Percentiles rank a stretch among this genome's conserved stretches.
phyloP scores from a whole-genome alignment of 345 rosid genomes.

The Cardamine chenopodiifolia region DNA sequence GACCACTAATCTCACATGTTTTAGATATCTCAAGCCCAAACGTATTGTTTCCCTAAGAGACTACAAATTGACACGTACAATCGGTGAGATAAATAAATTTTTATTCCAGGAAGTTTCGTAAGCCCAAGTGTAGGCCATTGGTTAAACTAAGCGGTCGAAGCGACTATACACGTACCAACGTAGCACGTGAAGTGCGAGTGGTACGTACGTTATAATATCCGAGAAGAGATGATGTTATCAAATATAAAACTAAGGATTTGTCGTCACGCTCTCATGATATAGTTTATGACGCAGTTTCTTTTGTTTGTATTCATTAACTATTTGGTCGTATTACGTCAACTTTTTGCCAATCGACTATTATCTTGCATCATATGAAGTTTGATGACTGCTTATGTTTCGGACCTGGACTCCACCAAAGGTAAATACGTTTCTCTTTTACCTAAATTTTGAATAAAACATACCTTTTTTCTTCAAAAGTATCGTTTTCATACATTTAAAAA shows the following conservation, averaged over 20 bases:
- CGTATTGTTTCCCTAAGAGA: not conserved
- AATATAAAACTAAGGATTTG: slow-evolving; percentile 14
- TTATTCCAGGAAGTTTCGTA: not conserved
- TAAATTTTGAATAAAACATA: not conserved
- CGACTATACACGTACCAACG: not conserved
- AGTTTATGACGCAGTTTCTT: not conserved
- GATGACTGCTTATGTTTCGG: not conserved
- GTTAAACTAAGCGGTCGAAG: slow-evolving; percentile 12
- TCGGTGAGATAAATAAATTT: not conserved
- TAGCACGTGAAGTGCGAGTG: slow-evolving; percentile 26
- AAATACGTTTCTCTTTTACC: not conserved
- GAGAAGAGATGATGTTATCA: not conserved
- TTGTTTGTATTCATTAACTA: not conserved
- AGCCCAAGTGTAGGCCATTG: slow-evolving; percentile 10
- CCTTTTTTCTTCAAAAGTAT: no score
- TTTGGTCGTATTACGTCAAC: not conserved
- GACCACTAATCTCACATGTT: not conserved
- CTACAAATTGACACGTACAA: slow-evolving; percentile 14
- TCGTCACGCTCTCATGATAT: not conserved
- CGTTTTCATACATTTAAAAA: no score
- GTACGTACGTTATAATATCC: slow-evolving; percentile 13
- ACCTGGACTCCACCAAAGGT: not conserved
- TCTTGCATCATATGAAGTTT: not conserved
- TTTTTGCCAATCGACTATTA: not conserved
- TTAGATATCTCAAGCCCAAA: not conserved